These are phyloP conservation scores for Nannizzia gypsea DNA, from an alignment of 2,329 filamentous ascomycete genomes.

Conservation along the genomic window DNA sequence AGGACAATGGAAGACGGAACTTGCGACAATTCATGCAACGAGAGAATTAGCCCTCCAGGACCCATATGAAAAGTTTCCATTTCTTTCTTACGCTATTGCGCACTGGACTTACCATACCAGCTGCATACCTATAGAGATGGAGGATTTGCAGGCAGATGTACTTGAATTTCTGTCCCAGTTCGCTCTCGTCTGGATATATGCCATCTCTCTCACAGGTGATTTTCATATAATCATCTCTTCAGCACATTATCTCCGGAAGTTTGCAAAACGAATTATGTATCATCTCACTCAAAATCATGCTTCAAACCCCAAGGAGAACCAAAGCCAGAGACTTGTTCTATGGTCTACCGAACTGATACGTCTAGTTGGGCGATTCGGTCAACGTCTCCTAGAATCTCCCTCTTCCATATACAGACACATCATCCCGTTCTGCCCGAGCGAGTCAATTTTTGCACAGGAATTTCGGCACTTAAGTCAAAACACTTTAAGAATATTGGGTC, in stretches of 20 bases:
- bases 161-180: constrained; percentile 9
- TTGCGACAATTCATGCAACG: not conserved
- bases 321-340: constrained; percentile 7
- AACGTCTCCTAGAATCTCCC: constrained; percentile 19
- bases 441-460: constrained; percentile 25
- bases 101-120: constrained; percentile 11
- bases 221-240: constrained; percentile 20
- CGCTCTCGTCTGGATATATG: constrained; percentile 25
- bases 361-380: constrained; percentile 28
- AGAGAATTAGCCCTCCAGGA: too few species aligned
- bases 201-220: constrained; percentile 17
- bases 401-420: constrained; percentile 29
- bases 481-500: constrained; percentile 15
- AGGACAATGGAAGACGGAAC: not conserved
- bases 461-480: constrained; percentile 18
- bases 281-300: not conserved
- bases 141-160: constrained; percentile 1
- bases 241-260: constrained; percentile 19
- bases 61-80: too few species aligned
- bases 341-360: constrained; percentile 29
- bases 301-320: not conserved
- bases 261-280: constrained; percentile 7
- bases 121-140: not conserved
- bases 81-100: constrained; percentile 9
- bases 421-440: constrained; percentile 30